A percentile compares a stretch with the other conserved stretches of the same genome.
Conservation (phyloP, 2,329 filamentous ascomycete species). For the Fusarium sarcochroum region DNA sequence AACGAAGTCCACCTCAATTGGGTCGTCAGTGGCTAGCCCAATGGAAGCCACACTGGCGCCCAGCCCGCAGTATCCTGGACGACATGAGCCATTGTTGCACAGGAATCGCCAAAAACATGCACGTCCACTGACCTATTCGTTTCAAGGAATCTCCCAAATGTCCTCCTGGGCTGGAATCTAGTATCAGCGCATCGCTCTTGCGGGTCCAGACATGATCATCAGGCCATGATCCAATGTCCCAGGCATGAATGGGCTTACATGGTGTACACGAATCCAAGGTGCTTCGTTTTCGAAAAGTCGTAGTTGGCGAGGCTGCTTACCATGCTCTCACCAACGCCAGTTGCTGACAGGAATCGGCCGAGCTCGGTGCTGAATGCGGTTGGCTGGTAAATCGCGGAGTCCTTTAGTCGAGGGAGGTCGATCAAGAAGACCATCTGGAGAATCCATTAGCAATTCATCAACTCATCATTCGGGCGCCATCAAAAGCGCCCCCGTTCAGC, state of each 20-base stretch:
- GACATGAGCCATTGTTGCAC: slow-evolving; percentile 43
- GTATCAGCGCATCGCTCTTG: slow-evolving; percentile 32
- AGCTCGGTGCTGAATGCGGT: slow-evolving; percentile 78
- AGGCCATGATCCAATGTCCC: slow-evolving; percentile 8
- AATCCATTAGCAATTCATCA: slow-evolving; percentile 43
- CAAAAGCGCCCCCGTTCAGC: slow-evolving; percentile 32
- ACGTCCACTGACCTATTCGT: slow-evolving; percentile 50
- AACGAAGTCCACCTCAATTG: slow-evolving; percentile 80
- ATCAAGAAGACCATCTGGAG: slow-evolving; percentile 86
- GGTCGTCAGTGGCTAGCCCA: slow-evolving; percentile 67
- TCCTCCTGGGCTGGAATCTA: slow-evolving; percentile 53
- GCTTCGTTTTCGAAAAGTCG: slow-evolving; percentile 81
- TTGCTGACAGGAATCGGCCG: slow-evolving; percentile 76
- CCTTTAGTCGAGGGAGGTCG: slow-evolving; percentile 79
- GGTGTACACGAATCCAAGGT: slow-evolving; percentile 86
- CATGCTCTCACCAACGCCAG: slow-evolving; percentile 74
- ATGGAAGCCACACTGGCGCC: slow-evolving; percentile 75
- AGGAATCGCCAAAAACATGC: slow-evolving; percentile 21
- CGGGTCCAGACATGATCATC: slow-evolving; percentile 15
- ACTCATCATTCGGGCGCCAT: slow-evolving; percentile 19
- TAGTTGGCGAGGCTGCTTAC: slow-evolving; percentile 80
- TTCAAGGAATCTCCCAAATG: slow-evolving; percentile 50
- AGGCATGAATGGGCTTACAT: slow-evolving; percentile 68
- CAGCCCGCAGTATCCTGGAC: slow-evolving; percentile 79
- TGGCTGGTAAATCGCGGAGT: slow-evolving; percentile 50